Conservation (phyloP, 352 stramenopile species). For the Blastocystis sp. region DNA sequence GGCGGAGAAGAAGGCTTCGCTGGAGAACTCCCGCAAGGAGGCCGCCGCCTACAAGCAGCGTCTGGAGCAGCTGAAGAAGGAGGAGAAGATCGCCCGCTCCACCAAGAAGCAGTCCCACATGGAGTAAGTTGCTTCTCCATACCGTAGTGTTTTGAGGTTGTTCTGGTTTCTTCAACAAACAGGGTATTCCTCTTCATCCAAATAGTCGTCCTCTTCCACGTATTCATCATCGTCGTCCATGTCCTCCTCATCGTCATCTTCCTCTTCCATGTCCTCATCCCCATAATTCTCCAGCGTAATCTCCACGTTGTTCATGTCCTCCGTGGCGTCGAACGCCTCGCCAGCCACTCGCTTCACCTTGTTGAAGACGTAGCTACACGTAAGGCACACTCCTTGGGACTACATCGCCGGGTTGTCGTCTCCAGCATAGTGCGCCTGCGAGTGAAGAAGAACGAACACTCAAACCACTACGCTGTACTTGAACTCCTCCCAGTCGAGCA, state of each 20-base stretch:
- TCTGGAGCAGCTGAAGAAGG: no score
- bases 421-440: conserved; percentile 24
- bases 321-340: not conserved
- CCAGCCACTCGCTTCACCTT: conserved; percentile 3
- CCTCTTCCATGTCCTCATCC: not conserved
- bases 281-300: conserved; percentile 23
- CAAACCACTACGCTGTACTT: conserved; percentile 19
- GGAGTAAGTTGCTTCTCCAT: no score
- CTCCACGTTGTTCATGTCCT: conserved; percentile 12
- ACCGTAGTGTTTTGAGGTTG: not conserved
- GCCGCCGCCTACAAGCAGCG: no score
- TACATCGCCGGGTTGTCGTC: conserved; percentile 34
- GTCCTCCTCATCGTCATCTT: not conserved
- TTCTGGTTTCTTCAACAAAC: not conserved
- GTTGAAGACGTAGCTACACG: conserved; percentile 21
- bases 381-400: not conserved
- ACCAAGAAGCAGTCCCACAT: no score
- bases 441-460: not conserved
- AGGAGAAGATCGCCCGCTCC: no score
- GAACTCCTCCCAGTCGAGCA: not conserved
- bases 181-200: not conserved
- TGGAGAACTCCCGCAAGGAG: no score
- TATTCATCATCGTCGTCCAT: not conserved
- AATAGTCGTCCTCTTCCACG: not conserved
- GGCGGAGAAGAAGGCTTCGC: no score